A percentile compares a stretch with the other conserved stretches of the same genome.
Evolutionary conservation across 1,284 basidiomycete species (phyloP).

Genomic region (Peniophora sp.): DNA sequence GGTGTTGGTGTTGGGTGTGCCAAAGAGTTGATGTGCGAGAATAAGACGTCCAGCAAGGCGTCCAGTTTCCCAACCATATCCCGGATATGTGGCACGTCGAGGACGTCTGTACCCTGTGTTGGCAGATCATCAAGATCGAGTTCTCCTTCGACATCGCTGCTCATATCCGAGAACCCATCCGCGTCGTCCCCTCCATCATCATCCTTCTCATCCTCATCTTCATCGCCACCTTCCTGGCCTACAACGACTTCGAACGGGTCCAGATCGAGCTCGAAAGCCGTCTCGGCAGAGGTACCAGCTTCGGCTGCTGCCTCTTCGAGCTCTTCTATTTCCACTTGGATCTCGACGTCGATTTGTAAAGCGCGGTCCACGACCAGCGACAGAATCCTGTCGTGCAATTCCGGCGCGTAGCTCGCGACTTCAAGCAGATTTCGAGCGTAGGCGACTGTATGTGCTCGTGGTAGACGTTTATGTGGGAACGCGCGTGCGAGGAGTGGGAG

Average conservation of each 20-base stretch:
- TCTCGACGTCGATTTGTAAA: conserved; percentile 96
- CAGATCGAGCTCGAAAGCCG: conserved; percentile 52
- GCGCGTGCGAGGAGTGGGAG: conserved; percentile 77
- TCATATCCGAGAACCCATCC: conserved; percentile 52
- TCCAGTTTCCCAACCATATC: conserved; percentile 91
- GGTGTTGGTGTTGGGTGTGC: conserved; percentile 16
- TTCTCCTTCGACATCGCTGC: conserved; percentile 59
- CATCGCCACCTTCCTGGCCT: conserved; percentile 57
- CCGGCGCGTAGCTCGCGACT: conserved; percentile 85
- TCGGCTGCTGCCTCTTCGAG: conserved; percentile 53
- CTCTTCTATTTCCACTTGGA: conserved; percentile 93
- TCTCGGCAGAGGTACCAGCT: conserved; percentile 24
- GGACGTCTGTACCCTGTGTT: conserved; percentile 27
- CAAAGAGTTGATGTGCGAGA: conserved; percentile 61
- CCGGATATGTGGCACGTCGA: conserved; percentile 64
- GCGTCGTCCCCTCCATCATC: conserved; percentile 29
- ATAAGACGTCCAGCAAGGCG: conserved; percentile 76
- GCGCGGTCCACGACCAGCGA: conserved; percentile 85
- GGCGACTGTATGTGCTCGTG: conserved; percentile 73
- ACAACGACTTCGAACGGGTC: conserved; percentile 82
- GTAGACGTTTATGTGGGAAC: conserved; percentile 93
- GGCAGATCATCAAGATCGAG: conserved; percentile 36
- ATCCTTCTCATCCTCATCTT: conserved; percentile 49
- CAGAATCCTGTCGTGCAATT: conserved; percentile 80
- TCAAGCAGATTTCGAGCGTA: conserved; percentile 90